phyloP scores from a whole-genome alignment of 164 flowering plant species.

The grape (Vitis vinifera) region DNA sequence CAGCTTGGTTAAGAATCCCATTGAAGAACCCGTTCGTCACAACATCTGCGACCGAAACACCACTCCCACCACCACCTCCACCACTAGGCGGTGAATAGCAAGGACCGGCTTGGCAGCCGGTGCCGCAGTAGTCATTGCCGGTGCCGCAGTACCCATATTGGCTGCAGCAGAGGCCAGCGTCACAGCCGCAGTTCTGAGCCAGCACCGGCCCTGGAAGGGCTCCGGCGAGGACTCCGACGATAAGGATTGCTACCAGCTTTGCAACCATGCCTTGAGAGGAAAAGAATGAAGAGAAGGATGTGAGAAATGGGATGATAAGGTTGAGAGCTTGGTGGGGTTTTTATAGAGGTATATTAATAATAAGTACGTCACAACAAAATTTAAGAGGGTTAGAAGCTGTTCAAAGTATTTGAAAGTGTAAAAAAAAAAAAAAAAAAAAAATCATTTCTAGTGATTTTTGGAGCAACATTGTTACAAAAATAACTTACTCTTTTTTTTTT shows the following conservation, averaged over 20 bases:
- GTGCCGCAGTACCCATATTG: constrained; percentile 37
- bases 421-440: too few relatives aligned
- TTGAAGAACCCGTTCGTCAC: constrained; percentile 46
- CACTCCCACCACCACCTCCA: constrained; percentile 18
- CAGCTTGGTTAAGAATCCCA: constrained; percentile 38
- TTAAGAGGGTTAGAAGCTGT: too few relatives aligned
- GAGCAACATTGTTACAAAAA: too few relatives aligned
- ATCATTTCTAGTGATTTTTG: too few relatives aligned
- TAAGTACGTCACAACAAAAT: too few relatives aligned
- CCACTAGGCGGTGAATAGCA: constrained; percentile 16
- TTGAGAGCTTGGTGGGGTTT: too few relatives aligned
- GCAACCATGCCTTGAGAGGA: too few relatives aligned
- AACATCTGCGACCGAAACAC: constrained; percentile 29
- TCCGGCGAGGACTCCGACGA: constrained; percentile 8
- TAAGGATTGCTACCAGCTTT: not conserved
- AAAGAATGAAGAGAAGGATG: too few relatives aligned
- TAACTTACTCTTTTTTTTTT: too few relatives aligned
- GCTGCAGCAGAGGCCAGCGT: constrained; percentile 26
- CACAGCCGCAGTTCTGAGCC: constrained; percentile 31
- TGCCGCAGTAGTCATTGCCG: constrained; percentile 38
- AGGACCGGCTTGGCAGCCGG: constrained; percentile 42
- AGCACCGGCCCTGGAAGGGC: not conserved
- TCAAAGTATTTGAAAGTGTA: too few relatives aligned
- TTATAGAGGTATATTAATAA: not conserved
- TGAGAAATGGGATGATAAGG: too few relatives aligned